Percentiles rank a stretch among this genome's conserved stretches.
phyloP scores from a whole-genome alignment of 495 filamentous ascomycete species.

The Neurospora sp. region DNA sequence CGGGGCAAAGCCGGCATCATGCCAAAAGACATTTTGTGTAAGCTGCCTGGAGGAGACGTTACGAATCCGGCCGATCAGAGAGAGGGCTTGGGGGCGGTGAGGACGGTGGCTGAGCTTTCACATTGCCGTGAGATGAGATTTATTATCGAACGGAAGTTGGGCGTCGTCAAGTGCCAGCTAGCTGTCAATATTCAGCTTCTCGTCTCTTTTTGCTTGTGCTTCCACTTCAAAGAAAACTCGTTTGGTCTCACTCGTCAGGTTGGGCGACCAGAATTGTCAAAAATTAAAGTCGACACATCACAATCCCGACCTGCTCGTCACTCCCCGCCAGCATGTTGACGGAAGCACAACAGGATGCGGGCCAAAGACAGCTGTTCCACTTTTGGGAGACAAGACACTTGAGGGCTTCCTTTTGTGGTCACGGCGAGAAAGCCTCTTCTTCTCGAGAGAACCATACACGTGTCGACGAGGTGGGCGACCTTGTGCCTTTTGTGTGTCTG shows the following conservation, averaged over 20 bases:
- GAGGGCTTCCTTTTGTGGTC: not conserved
- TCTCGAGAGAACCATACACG: not conserved
- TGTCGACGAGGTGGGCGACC: not conserved
- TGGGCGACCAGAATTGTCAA: not conserved
- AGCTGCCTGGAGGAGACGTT: not conserved
- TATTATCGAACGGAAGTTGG: slow-evolving; percentile 4
- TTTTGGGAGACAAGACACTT: slow-evolving; percentile 1
- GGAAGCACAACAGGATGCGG: slow-evolving; percentile 3
- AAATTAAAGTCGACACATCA: slow-evolving; percentile 1
- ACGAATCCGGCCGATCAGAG: not conserved
- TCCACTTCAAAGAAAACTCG: not conserved
- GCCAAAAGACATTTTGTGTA: not conserved
- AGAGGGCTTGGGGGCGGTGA: slow-evolving; percentile 20
- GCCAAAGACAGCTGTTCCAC: slow-evolving; percentile 1
- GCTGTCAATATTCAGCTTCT: slow-evolving; percentile 1
- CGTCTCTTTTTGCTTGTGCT: slow-evolving; percentile 1
- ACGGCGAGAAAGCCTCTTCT: not conserved
- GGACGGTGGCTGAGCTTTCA: slow-evolving; percentile 20
- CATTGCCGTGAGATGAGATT: not conserved
- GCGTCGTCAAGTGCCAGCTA: slow-evolving; percentile 11
- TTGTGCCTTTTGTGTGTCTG: not conserved
- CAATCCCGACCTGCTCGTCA: slow-evolving; percentile 3
- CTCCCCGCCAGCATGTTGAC: slow-evolving; percentile 5
- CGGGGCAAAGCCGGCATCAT: not conserved
- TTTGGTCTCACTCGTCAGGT: not conserved